Base-by-base conservation (phyloP, 1,139 yeast genomes). In the Debaryomyces robertsiae region DNA sequence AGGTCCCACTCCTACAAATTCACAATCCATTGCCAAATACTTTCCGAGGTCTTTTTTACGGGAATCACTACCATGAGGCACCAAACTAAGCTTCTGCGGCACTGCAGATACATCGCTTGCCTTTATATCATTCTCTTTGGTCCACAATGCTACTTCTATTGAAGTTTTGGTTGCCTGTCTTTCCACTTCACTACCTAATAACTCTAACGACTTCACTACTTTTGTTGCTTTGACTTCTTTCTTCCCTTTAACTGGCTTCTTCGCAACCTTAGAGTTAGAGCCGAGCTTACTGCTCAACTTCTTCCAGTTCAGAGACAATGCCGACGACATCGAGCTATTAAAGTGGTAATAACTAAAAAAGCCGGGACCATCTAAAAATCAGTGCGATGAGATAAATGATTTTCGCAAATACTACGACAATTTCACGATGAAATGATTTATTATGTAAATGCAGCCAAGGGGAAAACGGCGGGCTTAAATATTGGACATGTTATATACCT, bases 1-100 rank as follows among this genome's bases (percentile, higher is more conserved):
- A 1, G 76, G 78, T 0, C 96, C 97, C 1, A 85, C 82, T 4
- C 97, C 97, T 1, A 91, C 97, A 69, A 91, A 90, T 55, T 91
- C 98, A 69, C 97, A 90, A 64, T 91, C 98, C 44, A 91, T 77
- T 0, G 96, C 90, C 6, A 91, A 52, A 50, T 77, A 89, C 52
- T 77, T 84, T 1, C 96, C 96, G 1, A 79, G 71, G 37, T 71
- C 75, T 36, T 41, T 49, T 44, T 68, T 69, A 24, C 63, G 53
- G 23, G 46, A 36, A 25, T 55, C 57, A 14, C 44, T 46, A 19
- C 42, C 45, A 11, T 40, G 28, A 9, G 41, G 45, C 15, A 38
- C 40, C 13, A 39, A 14, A 15, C 16, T 32, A 11, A 33, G 24
- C 2, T 15, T 31, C 3, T 23, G 33, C 3, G 34, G 31, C n/a